Evolutionary conservation across 192 early-diverging fungal species (phyloP).

Genomic region (Podila epicladia): DNA sequence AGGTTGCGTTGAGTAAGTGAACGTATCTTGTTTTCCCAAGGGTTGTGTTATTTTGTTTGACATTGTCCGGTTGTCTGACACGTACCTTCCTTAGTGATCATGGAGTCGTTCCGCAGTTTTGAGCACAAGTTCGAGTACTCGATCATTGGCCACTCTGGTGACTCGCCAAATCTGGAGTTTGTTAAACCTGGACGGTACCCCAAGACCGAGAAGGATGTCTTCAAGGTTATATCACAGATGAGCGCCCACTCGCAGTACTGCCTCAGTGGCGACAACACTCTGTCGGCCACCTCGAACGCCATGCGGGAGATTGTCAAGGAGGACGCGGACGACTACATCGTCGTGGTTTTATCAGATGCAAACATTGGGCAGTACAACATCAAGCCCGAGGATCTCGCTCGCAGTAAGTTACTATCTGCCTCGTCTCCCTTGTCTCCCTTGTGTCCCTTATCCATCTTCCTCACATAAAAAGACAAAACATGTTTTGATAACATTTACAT

Average conservation of each 20-base stretch:
- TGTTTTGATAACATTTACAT: neutral
- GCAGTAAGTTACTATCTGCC: constrained; percentile 52
- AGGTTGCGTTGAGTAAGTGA: constrained; percentile 63
- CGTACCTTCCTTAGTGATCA: constrained; percentile 58
- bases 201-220: constrained; percentile 79
- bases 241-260: constrained; percentile 83
- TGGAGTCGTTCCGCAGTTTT: constrained; percentile 79
- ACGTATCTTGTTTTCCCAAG: neutral
- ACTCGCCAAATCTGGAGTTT: constrained; percentile 78
- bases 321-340: constrained; percentile 84
- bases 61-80: neutral
- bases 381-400: constrained; percentile 70
- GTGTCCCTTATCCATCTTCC: no score
- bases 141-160: constrained; percentile 82
- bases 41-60: no score
- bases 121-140: constrained; percentile 84
- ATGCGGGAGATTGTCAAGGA: constrained; percentile 76
- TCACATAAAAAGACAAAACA: no score
- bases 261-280: constrained; percentile 80
- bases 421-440: neutral
- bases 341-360: constrained; percentile 81
- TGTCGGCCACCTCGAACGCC: constrained; percentile 70
- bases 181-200: constrained; percentile 76
- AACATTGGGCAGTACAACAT: constrained; percentile 85
- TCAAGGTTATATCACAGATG: constrained; percentile 78